phyloP scores from a whole-genome alignment of 331 rosid species.

The Malus hybrid region DNA sequence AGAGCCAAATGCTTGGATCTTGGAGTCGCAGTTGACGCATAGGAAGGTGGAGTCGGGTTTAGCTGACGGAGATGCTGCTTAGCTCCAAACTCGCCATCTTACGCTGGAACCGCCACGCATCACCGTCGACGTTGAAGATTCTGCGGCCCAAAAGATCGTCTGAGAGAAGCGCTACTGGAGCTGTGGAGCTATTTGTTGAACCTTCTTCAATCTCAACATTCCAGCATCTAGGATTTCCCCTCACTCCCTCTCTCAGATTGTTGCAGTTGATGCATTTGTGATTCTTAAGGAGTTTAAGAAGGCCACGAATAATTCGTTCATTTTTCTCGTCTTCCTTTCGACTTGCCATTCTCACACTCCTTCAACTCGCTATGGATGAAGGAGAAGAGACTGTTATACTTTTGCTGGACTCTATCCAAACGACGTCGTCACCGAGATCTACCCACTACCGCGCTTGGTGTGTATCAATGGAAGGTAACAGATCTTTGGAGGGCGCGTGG shows the following conservation, averaged over 20 bases:
- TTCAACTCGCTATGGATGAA: slow-evolving; percentile 34
- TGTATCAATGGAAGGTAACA: slow-evolving; percentile 5
- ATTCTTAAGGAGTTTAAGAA: slow-evolving; percentile 70
- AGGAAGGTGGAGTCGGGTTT: too few relatives aligned
- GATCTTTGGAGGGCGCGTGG: slow-evolving; percentile 30
- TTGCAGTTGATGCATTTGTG: slow-evolving; percentile 88
- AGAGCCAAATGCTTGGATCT: too few relatives aligned
- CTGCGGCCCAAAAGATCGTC: slow-evolving; percentile 65
- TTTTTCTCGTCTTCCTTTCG: slow-evolving; percentile 87
- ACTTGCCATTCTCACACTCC: slow-evolving; percentile 55
- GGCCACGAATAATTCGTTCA: slow-evolving; percentile 81
- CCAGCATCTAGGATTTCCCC: too few relatives aligned
- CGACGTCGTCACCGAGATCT: slow-evolving; percentile 31
- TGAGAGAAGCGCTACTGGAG: too few relatives aligned
- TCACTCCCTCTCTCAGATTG: slow-evolving; percentile 23
- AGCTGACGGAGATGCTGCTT: slow-evolving; percentile 52
- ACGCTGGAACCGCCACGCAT: slow-evolving; percentile 64
- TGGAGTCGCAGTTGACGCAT: too few relatives aligned
- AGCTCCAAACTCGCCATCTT: slow-evolving; percentile 76
- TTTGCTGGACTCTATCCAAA: slow-evolving; percentile 35
- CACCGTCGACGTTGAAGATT: slow-evolving; percentile 81
- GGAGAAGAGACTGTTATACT: slow-evolving; percentile 18
- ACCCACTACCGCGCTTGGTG: slow-evolving; percentile 2
- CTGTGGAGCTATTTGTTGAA: too few relatives aligned
- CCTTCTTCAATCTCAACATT: too few relatives aligned